These are phyloP conservation scores for Dendrobium nobile DNA, from an alignment of 106 monocot species.

Conservation along the genomic window DNA sequence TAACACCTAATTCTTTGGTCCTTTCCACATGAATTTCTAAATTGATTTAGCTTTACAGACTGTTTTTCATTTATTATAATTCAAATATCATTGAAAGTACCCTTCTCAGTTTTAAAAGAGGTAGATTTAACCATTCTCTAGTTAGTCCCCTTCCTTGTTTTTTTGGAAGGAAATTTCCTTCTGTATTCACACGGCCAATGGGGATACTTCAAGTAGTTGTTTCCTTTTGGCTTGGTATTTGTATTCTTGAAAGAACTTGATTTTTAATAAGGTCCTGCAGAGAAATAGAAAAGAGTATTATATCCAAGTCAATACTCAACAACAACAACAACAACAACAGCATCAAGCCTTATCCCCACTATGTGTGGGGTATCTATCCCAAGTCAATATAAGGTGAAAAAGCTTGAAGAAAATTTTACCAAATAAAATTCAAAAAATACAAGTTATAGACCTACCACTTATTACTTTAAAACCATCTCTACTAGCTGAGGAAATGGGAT, in stretches of 20 bases:
- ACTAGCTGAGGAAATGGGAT: slow-evolving; percentile 12
- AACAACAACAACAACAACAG: not conserved
- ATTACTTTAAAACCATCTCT: slow-evolving; percentile 25
- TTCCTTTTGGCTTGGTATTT: slow-evolving; percentile 42
- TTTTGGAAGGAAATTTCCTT: slow-evolving; percentile 16
- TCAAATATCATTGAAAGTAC: slow-evolving; percentile 18
- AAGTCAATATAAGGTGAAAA: not conserved
- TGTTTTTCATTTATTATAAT: slow-evolving; percentile 25
- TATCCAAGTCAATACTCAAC: not conserved
- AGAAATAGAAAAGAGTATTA: not conserved
- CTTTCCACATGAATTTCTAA: slow-evolving; percentile 24
- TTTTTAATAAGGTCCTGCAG: slow-evolving; percentile 38
- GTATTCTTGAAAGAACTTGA: slow-evolving; percentile 39
- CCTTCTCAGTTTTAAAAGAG: slow-evolving; percentile 35
- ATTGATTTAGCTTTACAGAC: slow-evolving; percentile 15
- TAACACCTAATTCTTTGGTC: slow-evolving; percentile 23
- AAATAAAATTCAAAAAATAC: not conserved
- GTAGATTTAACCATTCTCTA: slow-evolving; percentile 30
- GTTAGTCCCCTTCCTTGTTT: slow-evolving; percentile 19
- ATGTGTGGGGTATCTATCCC: not conserved
- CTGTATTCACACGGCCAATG: slow-evolving; percentile 25
- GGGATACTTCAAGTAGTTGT: slow-evolving; percentile 25
- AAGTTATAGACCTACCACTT: slow-evolving; percentile 22
- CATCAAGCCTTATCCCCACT: too few species aligned
- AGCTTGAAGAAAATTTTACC: slow-evolving; percentile 13